Evolutionary conservation across 163 green algal genomes (phyloP).

Genomic region (Volvox carteri): DNA sequence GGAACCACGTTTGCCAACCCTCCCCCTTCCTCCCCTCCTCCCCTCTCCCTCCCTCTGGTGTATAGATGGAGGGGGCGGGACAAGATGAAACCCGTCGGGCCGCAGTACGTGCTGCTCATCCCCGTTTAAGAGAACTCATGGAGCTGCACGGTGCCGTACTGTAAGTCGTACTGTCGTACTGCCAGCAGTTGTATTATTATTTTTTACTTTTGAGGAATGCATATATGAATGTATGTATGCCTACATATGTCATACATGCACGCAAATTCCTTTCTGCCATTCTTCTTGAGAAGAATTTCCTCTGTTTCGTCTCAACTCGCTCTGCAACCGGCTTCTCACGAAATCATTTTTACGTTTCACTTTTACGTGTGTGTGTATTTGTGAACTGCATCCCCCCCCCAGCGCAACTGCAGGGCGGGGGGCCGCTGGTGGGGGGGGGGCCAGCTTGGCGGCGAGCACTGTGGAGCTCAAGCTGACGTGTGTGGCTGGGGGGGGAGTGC

Average conservation of each 20-base stretch:
- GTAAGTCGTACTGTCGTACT: constrained; percentile 44
- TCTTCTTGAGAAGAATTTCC: too few relatives aligned
- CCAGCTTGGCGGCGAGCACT: constrained; percentile 44
- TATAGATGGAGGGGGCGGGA: constrained; percentile 42
- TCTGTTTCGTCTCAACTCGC: too few relatives aligned
- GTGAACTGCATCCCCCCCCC: background rate
- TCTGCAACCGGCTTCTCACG: too few relatives aligned
- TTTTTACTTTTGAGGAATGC: too few relatives aligned
- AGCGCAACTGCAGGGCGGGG: constrained; percentile 45
- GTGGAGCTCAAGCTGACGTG: constrained; percentile 69
- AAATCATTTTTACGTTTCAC: background rate
- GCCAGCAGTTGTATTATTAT: too few relatives aligned
- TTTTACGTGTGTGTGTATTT: background rate
- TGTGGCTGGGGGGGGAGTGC: constrained; percentile 51
- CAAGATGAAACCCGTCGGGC: background rate
- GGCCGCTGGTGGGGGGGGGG: background rate
- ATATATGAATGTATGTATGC: too few relatives aligned
- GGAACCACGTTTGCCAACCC: too few relatives aligned
- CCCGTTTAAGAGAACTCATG: constrained; percentile 61
- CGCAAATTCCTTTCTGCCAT: too few relatives aligned
- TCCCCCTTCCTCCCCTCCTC: background rate
- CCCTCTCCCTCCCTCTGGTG: background rate
- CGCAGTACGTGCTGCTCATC: constrained; percentile 39
- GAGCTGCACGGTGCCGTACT: constrained; percentile 62
- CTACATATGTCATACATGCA: too few relatives aligned